These are phyloP conservation scores for Dothistroma pini DNA, from an alignment of 2,329 filamentous ascomycete genomes.

Conservation along the genomic window DNA sequence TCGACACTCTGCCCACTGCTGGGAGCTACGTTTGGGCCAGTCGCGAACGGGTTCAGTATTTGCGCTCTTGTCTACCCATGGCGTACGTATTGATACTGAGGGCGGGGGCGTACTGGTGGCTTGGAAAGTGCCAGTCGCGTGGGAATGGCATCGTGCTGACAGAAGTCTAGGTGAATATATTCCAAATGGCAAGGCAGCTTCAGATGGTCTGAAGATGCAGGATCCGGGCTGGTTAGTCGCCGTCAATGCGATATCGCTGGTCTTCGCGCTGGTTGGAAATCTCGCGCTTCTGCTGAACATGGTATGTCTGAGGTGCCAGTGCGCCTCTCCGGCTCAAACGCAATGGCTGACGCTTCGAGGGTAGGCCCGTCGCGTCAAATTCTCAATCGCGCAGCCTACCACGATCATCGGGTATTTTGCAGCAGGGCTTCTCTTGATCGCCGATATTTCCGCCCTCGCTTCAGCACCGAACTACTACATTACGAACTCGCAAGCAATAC, in stretches of 20 bases:
- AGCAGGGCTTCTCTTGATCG: constrained; percentile 53
- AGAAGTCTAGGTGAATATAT: neutral
- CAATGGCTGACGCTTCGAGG: neutral
- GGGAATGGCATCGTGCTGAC: neutral
- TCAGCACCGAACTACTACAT: constrained; percentile 44
- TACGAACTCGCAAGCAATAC: constrained; percentile 33
- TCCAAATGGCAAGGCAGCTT: constrained; percentile 13
- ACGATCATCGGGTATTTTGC: constrained; percentile 59
- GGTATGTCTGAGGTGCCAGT: constrained; percentile 30
- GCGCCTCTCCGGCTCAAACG: neutral
- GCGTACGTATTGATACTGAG: constrained; percentile 38
- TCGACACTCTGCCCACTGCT: constrained; percentile 57
- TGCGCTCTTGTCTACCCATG: constrained; percentile 54
- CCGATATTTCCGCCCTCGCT: constrained; percentile 47
- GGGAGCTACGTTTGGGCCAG: constrained; percentile 45
- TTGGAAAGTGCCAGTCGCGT: neutral
- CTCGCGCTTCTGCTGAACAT: constrained; percentile 56
- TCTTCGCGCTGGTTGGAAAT: constrained; percentile 54
- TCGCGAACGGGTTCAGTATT: constrained; percentile 40
- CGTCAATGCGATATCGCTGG: constrained; percentile 55
- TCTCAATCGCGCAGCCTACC: constrained; percentile 56
- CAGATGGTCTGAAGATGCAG: constrained; percentile 43
- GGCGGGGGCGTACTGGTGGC: constrained; percentile 36
- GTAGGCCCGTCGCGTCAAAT: constrained; percentile 46
- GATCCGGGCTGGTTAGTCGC: constrained; percentile 53